Evolutionary conservation across 352 stramenopile species (phyloP), one percentile per base, ranked within the genome.

Genomic region (Globisporangium solare): DNA sequence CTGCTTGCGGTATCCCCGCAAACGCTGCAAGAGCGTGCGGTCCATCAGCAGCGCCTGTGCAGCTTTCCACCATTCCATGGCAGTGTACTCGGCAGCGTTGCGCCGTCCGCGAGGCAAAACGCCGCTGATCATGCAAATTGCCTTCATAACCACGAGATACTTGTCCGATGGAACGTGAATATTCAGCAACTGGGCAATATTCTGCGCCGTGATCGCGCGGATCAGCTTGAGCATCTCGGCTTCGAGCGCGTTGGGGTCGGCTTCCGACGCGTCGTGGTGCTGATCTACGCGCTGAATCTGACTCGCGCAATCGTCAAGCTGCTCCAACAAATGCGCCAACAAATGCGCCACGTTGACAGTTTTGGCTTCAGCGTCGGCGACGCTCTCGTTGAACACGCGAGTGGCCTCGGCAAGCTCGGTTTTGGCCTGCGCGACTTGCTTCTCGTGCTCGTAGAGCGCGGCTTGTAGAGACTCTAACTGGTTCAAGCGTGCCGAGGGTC

Each of bases 21-120:
- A 53, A 7, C 74, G 70, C 39, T 79, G 75, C 17, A 93, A 47
- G 10, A 93, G 54, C 41, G 67, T 77, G 21, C 83, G 75, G 58
- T 93, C 81, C 81, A 93, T 93, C 15, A 93, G 66, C 56, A 93
- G 47, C 11, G 83, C 81, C 52, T 93, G 83, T 13, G 75, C 74
- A 0, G 80, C 82, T 50, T 89, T 88, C 83, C 80, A 91, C 83
- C 83, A 93, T 47, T 93, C 83, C 15, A 79, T 54, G 54, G 83
- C 79, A 2, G 74, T 87, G 60, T 91, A 93, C 56, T 91, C 78
- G 13, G 69, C 73, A 5, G 78, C 76, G 21, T 82, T 76, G 2
- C 67, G 64, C 0, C 76, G 68, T 1, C 78, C 78, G 13, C 78
- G 76, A 32, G 78, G 81, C 20, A 87, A 40, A 0, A 77, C 74